Conservation (phyloP, 2,329 filamentous ascomycete species). For the Colletotrichum brevisporum region DNA sequence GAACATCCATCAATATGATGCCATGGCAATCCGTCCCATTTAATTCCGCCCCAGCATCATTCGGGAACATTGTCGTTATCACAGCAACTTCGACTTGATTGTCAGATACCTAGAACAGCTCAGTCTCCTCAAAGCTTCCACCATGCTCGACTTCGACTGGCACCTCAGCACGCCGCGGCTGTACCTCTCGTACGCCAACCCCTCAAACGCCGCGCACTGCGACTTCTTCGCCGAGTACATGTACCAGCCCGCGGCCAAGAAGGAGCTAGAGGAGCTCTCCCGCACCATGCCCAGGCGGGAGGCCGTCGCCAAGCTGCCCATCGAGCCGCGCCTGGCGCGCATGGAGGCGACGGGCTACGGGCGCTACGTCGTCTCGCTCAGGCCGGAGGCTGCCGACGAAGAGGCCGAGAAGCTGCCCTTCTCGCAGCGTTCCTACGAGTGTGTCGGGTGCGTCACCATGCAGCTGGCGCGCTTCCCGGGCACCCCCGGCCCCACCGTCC, state of each 20-base stretch:
- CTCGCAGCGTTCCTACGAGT: neutral
- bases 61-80: too few species aligned
- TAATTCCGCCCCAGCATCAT: too few species aligned
- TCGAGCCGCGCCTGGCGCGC: constrained; percentile 10
- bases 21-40: too few species aligned
- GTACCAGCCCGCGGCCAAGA: neutral
- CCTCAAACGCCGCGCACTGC: constrained; percentile 7
- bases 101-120: too few species aligned
- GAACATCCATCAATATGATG: too few species aligned
- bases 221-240: constrained; percentile 14
- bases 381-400: neutral
- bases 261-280: constrained; percentile 3
- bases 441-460: constrained; percentile 13
- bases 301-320: constrained; percentile 7
- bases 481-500: constrained; percentile 1
- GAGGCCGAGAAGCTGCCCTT: neutral
- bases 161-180: constrained; percentile 2
- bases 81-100: too few species aligned
- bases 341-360: constrained; percentile 6
- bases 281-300: constrained; percentile 2
- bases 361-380: constrained; percentile 13
- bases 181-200: constrained; percentile 11
- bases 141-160: constrained; percentile 23
- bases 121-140: neutral
- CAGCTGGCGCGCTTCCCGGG: constrained; percentile 7